phyloP scores from a whole-genome alignment of 768 basidiomycete genomes.

The Pilatotrama ljubarskyi region DNA sequence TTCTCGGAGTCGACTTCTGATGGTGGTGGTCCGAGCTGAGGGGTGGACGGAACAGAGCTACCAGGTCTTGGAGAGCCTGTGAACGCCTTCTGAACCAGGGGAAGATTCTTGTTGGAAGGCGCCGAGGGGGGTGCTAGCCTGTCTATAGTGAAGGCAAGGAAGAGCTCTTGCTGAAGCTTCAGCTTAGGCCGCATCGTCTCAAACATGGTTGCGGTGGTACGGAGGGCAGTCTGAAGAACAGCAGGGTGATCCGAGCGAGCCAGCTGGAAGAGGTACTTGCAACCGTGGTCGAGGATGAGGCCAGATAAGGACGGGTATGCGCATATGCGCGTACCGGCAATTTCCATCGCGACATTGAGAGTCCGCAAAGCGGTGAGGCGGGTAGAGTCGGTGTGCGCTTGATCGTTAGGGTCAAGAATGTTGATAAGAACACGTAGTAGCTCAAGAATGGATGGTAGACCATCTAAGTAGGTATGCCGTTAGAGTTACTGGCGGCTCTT shows the following conservation, averaged over 20 bases:
- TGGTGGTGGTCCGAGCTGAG: conserved; percentile 42
- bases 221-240: conserved; percentile 77
- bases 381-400: conserved; percentile 95
- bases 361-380: conserved; percentile 85
- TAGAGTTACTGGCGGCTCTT: too few relatives aligned
- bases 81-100: conserved; percentile 20
- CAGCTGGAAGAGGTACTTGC: conserved; percentile 96
- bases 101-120: conserved; percentile 19
- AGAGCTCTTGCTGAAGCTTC: conserved; percentile 94
- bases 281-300: conserved; percentile 84
- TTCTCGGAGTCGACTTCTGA: conserved; percentile 25
- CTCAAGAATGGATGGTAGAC: conserved; percentile 89
- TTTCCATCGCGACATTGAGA: conserved; percentile 85
- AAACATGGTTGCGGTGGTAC: conserved; percentile 86
- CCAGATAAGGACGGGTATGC: conserved; percentile 74
- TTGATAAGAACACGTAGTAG: conserved; percentile 93
- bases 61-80: conserved; percentile 27
- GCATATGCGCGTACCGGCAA: conserved; percentile 73
- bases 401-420: conserved; percentile 91
- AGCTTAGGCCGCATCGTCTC: conserved; percentile 83
- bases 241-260: conserved; percentile 85
- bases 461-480: conserved; percentile 50
- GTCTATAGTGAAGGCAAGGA: conserved; percentile 92
- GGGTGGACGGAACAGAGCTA: conserved; percentile 39
- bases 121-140: conserved; percentile 66